Evolutionary conservation across 2,329 filamentous ascomycete species (phyloP).

Genomic region (Metarhizium humberi): DNA sequence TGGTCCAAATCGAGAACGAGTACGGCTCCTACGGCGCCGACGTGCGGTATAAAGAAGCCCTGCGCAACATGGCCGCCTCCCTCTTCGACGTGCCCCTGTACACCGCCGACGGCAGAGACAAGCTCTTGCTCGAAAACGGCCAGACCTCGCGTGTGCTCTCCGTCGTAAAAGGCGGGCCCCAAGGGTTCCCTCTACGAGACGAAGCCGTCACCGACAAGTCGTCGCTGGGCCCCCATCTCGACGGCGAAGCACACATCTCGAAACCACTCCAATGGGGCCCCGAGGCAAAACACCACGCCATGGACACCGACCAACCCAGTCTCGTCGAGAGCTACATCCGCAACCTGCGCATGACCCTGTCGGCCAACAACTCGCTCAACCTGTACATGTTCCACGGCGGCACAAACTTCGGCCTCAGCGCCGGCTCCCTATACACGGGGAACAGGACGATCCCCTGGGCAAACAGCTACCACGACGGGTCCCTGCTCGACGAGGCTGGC

Average conservation of each 20-base stretch:
- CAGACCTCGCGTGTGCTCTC: not conserved
- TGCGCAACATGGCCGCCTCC: not conserved
- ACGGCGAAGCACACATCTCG: constrained; percentile 38
- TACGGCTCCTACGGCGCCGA: constrained; percentile 25
- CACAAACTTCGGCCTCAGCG: constrained; percentile 37
- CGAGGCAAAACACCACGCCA: constrained; percentile 22
- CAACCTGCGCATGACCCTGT: constrained; percentile 12
- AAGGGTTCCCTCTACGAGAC: constrained; percentile 15
- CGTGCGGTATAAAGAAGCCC: not conserved
- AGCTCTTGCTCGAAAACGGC: not conserved
- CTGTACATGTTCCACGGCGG: constrained; percentile 42
- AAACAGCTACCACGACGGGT: constrained; percentile 38
- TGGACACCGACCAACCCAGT: constrained; percentile 18
- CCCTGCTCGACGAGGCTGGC: constrained; percentile 37
- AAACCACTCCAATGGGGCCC: constrained; percentile 34
- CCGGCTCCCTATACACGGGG: constrained; percentile 27
- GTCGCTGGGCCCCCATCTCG: constrained; percentile 31
- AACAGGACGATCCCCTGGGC: constrained; percentile 27
- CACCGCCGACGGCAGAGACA: constrained; percentile 35
- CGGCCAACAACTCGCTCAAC: constrained; percentile 30
- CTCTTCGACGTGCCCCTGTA: constrained; percentile 22
- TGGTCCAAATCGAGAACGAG: constrained; percentile 40
- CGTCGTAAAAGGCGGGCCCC: not conserved
- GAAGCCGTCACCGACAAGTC: constrained; percentile 29
- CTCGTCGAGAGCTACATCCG: not conserved